Evolutionary conservation across 148 eudicot species (phyloP).

Genomic region (Camellia granthamiana): DNA sequence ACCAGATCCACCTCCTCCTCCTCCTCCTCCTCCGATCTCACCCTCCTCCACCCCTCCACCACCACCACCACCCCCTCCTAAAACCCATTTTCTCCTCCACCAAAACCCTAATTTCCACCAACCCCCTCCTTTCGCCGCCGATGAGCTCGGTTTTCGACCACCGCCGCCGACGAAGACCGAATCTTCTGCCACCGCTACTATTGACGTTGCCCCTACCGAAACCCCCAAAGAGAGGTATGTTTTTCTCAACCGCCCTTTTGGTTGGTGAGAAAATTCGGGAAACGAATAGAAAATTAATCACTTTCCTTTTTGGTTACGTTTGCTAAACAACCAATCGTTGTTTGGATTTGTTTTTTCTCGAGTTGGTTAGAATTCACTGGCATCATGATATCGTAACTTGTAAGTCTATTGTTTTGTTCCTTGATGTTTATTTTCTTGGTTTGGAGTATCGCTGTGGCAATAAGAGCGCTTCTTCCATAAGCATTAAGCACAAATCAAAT

Average conservation of each 20-base stretch:
- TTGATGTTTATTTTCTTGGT: no score
- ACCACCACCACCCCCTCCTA: constrained; percentile 24
- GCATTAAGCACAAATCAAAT: no score
- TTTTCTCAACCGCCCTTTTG: not conserved
- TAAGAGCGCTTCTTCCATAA: no score
- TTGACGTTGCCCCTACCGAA: constrained; percentile 20
- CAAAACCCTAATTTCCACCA: constrained; percentile 33
- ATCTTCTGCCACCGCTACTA: constrained; percentile 5
- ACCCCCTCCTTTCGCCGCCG: constrained; percentile 22
- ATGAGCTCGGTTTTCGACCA: constrained; percentile 16
- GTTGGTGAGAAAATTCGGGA: constrained; percentile 10
- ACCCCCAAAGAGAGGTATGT: constrained; percentile 50
- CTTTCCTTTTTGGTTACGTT: not conserved
- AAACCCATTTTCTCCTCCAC: constrained; percentile 32
- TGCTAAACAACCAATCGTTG: not conserved
- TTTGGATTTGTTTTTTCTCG: not conserved
- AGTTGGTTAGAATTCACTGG: no score
- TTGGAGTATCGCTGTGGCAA: no score
- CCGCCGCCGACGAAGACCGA: constrained; percentile 10
- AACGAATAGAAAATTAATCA: not conserved
- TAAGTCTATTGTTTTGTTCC: no score
- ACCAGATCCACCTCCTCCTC: constrained; percentile 38
- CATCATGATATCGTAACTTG: no score
- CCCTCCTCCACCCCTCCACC: constrained; percentile 17
- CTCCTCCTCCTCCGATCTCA: constrained; percentile 32